A percentile compares a stretch with the other conserved stretches of the same genome.
phyloP scores from a whole-genome alignment of 345 rosid genomes.

The Dovyalis caffra region DNA sequence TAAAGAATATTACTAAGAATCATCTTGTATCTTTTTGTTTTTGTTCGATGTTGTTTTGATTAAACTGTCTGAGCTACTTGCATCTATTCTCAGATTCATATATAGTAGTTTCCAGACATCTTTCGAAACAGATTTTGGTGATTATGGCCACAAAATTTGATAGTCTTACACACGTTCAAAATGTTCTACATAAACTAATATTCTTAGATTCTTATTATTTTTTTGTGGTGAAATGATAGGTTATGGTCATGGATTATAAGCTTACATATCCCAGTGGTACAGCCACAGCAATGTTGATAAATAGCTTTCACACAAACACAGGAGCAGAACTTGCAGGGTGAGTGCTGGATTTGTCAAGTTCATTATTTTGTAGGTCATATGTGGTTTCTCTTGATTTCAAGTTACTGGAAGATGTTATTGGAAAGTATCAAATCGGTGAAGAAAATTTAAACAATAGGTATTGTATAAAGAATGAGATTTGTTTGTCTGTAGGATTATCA shows the following conservation, averaged over 20 bases:
- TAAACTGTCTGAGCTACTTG: too few species aligned
- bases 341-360: conserved; percentile 4
- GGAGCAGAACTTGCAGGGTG: conserved; percentile 98
- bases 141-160: too few species aligned
- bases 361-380: neutral
- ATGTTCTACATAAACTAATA: neutral
- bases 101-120: too few species aligned
- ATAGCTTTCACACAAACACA: conserved; percentile 80
- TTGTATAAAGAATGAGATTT: neutral
- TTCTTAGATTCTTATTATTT: neutral
- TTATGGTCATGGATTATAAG: conserved; percentile 87
- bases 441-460: neutral
- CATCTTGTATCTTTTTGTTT: too few species aligned
- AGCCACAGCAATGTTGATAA: conserved; percentile 92
- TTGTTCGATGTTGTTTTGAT: too few species aligned
- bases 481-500: too few species aligned
- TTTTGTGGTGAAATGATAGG: conserved; percentile 26
- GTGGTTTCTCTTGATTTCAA: conserved; percentile 7
- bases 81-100: too few species aligned
- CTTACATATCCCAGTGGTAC: conserved; percentile 97
- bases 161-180: neutral
- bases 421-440: neutral
- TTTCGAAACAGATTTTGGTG: neutral
- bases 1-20: too few species aligned
- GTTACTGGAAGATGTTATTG: neutral